A percentile compares a stretch with the other conserved stretches of the same genome.
Evolutionary conservation across 192 early-diverging fungal species (phyloP).

Genomic region (Chytriomyces sp.): DNA sequence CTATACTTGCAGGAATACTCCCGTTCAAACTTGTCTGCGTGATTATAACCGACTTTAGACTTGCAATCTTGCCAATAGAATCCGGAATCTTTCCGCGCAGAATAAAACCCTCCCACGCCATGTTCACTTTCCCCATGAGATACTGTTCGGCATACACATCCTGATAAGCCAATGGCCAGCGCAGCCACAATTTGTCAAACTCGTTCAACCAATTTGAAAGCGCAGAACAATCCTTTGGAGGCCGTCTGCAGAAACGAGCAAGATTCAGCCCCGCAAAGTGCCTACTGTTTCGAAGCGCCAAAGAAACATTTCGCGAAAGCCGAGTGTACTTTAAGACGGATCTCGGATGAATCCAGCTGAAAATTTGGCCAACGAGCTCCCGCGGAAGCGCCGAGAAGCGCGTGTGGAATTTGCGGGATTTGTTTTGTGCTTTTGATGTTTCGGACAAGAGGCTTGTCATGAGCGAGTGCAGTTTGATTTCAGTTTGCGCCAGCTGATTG

Average conservation of each 20-base stretch:
- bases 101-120: neutral
- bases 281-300: neutral
- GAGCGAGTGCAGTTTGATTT: no score
- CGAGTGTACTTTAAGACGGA: constrained; percentile 11
- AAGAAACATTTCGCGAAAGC: neutral
- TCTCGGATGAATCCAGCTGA: constrained; percentile 24
- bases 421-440: no score
- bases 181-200: constrained; percentile 16
- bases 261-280: constrained; percentile 24
- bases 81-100: neutral
- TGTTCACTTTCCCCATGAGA: neutral
- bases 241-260: neutral
- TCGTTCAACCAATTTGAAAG: neutral
- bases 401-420: neutral
- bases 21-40: neutral
- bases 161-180: constrained; percentile 15
- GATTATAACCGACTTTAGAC: neutral
- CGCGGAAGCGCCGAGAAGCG: constrained; percentile 9
- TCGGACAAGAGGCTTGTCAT: no score
- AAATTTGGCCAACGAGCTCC: constrained; percentile 2
- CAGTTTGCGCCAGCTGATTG: no score
- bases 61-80: neutral
- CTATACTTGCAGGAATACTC: neutral
- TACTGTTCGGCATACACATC: constrained; percentile 2
- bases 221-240: neutral